Conservation (phyloP, 2,329 filamentous ascomycete genomes). For the Sarocladiaceae sp. region DNA sequence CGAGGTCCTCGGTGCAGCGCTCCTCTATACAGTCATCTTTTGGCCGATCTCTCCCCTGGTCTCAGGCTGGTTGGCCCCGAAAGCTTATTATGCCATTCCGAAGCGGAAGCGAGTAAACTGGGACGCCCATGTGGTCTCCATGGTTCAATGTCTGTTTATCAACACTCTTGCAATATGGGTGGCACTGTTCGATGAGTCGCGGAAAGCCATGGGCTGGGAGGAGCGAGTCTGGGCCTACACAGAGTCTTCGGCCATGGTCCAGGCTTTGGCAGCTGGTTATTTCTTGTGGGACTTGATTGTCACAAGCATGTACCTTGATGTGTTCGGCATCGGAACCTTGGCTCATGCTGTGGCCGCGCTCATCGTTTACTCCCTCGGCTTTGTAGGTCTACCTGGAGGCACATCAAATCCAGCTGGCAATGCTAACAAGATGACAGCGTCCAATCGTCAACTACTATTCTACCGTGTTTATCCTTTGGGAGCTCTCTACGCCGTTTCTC, state of each 20-base stretch:
- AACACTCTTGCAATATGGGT: constrained; percentile 70
- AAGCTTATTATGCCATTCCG: constrained; percentile 59
- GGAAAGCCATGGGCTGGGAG: constrained; percentile 60
- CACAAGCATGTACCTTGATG: constrained; percentile 61
- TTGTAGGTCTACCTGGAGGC: constrained; percentile 49
- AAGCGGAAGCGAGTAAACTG: constrained; percentile 68
- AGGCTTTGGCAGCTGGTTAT: constrained; percentile 74
- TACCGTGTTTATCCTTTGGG: constrained; percentile 78
- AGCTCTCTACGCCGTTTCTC: constrained; percentile 78
- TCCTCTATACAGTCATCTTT: constrained; percentile 66
- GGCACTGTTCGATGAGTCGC: constrained; percentile 64
- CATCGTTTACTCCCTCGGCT: constrained; percentile 71
- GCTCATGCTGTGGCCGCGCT: constrained; percentile 74
- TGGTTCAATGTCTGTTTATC: constrained; percentile 72
- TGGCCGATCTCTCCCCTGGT: constrained; percentile 62
- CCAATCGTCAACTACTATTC: constrained; percentile 84
- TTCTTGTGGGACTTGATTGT: constrained; percentile 79
- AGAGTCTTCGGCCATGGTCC: constrained; percentile 65
- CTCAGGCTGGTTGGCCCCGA: constrained; percentile 58
- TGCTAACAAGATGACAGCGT: constrained; percentile 46
- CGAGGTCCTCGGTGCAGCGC: constrained; percentile 64
- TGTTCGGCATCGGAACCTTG: constrained; percentile 73
- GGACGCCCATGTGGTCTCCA: constrained; percentile 83
- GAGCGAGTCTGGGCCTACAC: constrained; percentile 76
- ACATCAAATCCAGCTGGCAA: constrained; percentile 12